These are phyloP conservation scores for Marsdenia floribunda DNA, from an alignment of 257 asterid species.

Conservation along the genomic window DNA sequence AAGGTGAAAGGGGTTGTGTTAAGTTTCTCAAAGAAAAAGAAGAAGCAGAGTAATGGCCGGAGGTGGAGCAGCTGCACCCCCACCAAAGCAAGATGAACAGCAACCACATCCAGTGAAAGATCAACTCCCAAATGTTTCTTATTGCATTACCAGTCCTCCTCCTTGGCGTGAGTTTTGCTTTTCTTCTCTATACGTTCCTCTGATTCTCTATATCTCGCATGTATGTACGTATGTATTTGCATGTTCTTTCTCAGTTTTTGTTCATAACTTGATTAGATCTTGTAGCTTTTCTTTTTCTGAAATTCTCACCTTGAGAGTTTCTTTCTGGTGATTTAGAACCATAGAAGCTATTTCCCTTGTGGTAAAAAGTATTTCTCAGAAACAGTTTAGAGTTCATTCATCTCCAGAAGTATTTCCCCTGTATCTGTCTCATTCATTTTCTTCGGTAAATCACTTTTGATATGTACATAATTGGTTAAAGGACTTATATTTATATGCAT, in stretches of 20 bases:
- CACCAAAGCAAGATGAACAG: conserved; percentile 77
- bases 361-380: neutral
- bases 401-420: neutral
- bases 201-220: neutral
- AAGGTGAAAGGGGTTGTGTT: neutral
- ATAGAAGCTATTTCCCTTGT: neutral
- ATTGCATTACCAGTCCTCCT: conserved; percentile 91
- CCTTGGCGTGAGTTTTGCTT: conserved; percentile 81
- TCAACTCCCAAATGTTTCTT: conserved; percentile 76
- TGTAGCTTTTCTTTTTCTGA: neutral
- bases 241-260: neutral
- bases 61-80: conserved; percentile 67
- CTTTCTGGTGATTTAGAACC: neutral
- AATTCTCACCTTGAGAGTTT: neutral
- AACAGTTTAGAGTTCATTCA: neutral
- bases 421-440: neutral
- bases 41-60: conserved; percentile 49
- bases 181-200: neutral
- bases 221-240: neutral
- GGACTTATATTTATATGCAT: neutral
- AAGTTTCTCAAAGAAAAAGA: neutral
- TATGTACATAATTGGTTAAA: neutral
- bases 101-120: conserved; percentile 81
- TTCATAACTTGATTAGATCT: neutral
- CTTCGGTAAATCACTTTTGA: neutral